These are phyloP conservation scores for Saccharomycopsis phalli DNA, from an alignment of 1,139 yeast genomes.

Conservation along the genomic window DNA sequence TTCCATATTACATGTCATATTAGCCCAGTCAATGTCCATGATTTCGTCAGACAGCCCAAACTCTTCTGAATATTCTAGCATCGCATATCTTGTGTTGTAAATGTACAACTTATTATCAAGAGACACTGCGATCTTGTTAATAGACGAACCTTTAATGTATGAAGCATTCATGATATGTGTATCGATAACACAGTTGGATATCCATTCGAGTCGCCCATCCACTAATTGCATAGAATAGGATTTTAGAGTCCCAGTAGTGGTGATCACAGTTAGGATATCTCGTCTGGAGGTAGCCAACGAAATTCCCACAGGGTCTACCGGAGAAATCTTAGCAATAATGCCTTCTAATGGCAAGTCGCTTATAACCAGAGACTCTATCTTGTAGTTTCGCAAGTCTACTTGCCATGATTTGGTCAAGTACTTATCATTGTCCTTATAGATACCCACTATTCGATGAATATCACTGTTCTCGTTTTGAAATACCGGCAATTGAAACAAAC, in stretches of 20 bases:
- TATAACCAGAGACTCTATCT: constrained; percentile 8
- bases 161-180: constrained; percentile 50
- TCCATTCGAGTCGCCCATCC: constrained; percentile 39
- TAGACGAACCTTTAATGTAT: constrained; percentile 63
- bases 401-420: constrained; percentile 22
- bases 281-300: constrained; percentile 34
- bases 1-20: constrained; percentile 61
- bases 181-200: constrained; percentile 35
- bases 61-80: constrained; percentile 54
- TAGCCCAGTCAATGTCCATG: constrained; percentile 29
- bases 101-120: constrained; percentile 45
- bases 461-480: constrained; percentile 16
- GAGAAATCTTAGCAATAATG: constrained; percentile 35
- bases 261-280: constrained; percentile 51
- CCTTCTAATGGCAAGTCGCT: constrained; percentile 21
- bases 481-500: constrained; percentile 18
- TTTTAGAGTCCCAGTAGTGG: constrained; percentile 45
- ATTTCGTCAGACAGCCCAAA: constrained; percentile 27
- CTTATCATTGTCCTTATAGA: constrained; percentile 3
- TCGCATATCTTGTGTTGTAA: constrained; percentile 67
- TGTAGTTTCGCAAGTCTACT: constrained; percentile 16
- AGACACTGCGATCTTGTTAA: constrained; percentile 61
- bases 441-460: constrained; percentile 21
- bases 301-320: constrained; percentile 61
- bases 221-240: constrained; percentile 37